A percentile compares a stretch with the other conserved stretches of the same genome.
phyloP scores from a whole-genome alignment of 352 stramenopile species.

The Peronospora destructor region DNA sequence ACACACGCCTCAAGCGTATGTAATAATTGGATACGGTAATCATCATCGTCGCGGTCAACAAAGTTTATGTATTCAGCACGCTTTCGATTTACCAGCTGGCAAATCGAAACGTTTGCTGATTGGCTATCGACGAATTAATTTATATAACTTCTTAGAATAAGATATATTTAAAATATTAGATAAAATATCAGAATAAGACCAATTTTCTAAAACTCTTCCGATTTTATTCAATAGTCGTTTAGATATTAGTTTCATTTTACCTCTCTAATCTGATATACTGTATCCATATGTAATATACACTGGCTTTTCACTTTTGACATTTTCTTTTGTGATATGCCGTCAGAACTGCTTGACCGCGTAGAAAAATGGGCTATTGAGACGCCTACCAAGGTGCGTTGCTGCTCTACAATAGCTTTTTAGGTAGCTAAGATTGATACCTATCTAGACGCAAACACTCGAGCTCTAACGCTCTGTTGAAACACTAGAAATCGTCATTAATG shows the following conservation, averaged over 20 bases:
- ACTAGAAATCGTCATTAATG: constrained; percentile 1
- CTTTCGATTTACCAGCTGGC: too few relatives aligned
- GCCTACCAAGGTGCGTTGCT: constrained; percentile 37
- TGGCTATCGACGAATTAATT: constrained; percentile 14
- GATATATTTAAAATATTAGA: too few relatives aligned
- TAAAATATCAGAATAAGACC: too few relatives aligned
- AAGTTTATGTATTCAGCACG: too few relatives aligned
- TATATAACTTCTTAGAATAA: too few relatives aligned
- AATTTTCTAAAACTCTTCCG: too few relatives aligned
- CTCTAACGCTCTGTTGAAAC: not conserved
- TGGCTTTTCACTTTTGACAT: constrained; percentile 7
- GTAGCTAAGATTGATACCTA: not conserved
- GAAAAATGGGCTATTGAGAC: constrained; percentile 74
- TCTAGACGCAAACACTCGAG: constrained; percentile 3
- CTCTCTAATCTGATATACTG: constrained; percentile 12
- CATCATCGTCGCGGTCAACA: too few relatives aligned
- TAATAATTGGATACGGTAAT: too few relatives aligned
- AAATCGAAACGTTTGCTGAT: constrained; percentile 7
- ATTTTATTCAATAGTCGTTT: too few relatives aligned
- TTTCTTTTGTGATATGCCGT: constrained; percentile 40
- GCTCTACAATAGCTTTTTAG: constrained; percentile 1
- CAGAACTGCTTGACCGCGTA: constrained; percentile 62
- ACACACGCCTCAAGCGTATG: too few relatives aligned
- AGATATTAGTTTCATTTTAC: too few relatives aligned
- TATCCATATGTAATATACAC: constrained; percentile 4